Evolutionary conservation across 129 eudicot genomes (phyloP), one percentile per base, ranked within the genome.

Genomic region (Saussurea involucrata): DNA sequence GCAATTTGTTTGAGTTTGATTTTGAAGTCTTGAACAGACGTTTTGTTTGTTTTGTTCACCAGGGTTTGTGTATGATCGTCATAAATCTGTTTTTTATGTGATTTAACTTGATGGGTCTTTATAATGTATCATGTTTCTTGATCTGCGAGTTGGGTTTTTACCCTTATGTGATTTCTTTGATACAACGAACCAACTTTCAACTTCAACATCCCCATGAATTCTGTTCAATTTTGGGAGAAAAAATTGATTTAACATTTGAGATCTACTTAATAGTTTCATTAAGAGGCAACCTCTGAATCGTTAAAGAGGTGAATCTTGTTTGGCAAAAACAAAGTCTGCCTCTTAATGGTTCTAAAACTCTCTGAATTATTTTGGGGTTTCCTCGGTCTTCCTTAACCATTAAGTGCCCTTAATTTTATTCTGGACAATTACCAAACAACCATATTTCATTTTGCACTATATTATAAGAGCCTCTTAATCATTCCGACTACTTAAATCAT

Each of bases 81-180:
- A 21, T 58, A 12, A 21, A n/a, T 61, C 8, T 24, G 36, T 68
- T 32, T 21, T 77, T 34, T 28, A 20, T 29, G 57, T 37, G 32
- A 64, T 63, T 80, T 71, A 60, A 21, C 18, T 78, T 76, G 69
- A 46, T 76, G 72, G 69, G 63, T 66, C 13, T 33, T 53, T 67
- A 36, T 33, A 18, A 25, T 73, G 63, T 32, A 9, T 28, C 63
- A 17, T 63, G n/a, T 44, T 28, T 15, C n/a, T 40, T 60, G 53
- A n/a, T 34, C n/a, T 28, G 17, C 1, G 49, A 34, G 33, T 21
- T 31, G 33, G n/a, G 20, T 22, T 8, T 60, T 20, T 60, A 7
- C 64, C 64, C 27, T 49, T 6, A 17, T 49, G 60, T 49, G 60
- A 49, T 49, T 49, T 49, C 60, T 49, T 15, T 40, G 49, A 25